Conservation (phyloP, 805 yeast genomes). For the Jamesozyma rosinii region DNA sequence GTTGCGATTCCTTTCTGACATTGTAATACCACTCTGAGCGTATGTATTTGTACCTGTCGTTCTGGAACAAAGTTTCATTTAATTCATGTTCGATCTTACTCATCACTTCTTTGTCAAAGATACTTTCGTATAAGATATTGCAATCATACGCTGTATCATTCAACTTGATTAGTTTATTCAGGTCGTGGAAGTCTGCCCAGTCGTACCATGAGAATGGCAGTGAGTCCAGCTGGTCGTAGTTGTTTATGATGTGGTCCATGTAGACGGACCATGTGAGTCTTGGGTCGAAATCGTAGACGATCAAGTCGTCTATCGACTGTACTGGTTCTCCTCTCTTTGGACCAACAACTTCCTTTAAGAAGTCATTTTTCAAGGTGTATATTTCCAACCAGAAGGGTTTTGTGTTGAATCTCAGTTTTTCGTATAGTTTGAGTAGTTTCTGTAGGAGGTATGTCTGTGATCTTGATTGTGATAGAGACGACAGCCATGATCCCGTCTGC, state of each 20-base stretch:
- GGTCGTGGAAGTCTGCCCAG: slow-evolving; percentile 40
- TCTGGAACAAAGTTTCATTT: slow-evolving; percentile 15
- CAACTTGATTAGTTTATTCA: slow-evolving; percentile 33
- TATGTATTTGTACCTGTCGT: slow-evolving; percentile 16
- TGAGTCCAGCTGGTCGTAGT: neutral
- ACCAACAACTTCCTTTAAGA: slow-evolving; percentile 17
- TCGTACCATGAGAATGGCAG: slow-evolving; percentile 52
- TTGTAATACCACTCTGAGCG: slow-evolving; percentile 11
- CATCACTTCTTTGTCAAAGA: slow-evolving; percentile 15
- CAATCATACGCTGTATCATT: slow-evolving; percentile 14
- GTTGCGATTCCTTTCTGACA: slow-evolving; percentile 7
- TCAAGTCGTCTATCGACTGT: slow-evolving; percentile 15
- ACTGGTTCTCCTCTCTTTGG: slow-evolving; percentile 11
- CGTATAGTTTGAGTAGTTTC: slow-evolving; percentile 7
- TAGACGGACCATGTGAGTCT: slow-evolving; percentile 45
- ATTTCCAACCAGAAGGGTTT: slow-evolving; percentile 14
- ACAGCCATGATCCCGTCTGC: neutral
- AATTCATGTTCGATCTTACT: slow-evolving; percentile 15
- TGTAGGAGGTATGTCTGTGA: neutral
- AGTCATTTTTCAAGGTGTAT: slow-evolving; percentile 15
- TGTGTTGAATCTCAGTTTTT: slow-evolving; percentile 17
- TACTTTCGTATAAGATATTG: slow-evolving; percentile 17
- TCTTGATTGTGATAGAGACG: neutral
- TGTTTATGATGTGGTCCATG: slow-evolving; percentile 32
- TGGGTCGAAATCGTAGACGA: slow-evolving; percentile 49